Evolutionary conservation across 2,329 filamentous ascomycete species (phyloP).

Genomic region (Elsinoe necatrix): DNA sequence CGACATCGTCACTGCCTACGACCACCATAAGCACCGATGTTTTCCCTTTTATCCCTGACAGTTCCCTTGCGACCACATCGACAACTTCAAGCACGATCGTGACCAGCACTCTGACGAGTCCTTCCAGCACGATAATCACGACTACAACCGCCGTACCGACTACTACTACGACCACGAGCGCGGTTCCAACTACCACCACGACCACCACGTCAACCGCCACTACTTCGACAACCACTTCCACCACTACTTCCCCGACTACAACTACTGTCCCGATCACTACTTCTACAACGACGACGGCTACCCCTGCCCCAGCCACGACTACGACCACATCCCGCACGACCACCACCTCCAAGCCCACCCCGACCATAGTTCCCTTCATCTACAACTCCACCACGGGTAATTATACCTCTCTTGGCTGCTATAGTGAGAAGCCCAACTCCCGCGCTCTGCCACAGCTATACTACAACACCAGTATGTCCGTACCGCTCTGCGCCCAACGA

Average conservation of each 20-base stretch:
- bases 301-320: neutral
- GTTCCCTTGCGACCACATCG: neutral
- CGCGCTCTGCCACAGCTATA: conserved; percentile 15
- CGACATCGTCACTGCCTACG: neutral
- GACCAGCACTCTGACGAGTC: neutral
- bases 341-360: conserved; percentile 7
- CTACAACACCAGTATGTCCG: conserved; percentile 16
- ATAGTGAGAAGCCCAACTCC: conserved; percentile 16
- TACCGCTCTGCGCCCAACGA: conserved; percentile 11
- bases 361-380: conserved; percentile 10
- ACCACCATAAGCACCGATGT: neutral
- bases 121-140: neutral
- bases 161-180: neutral
- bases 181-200: neutral
- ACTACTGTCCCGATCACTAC: neutral
- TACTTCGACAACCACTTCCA: neutral
- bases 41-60: neutral
- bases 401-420: conserved; percentile 18
- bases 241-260: neutral
- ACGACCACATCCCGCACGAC: neutral
- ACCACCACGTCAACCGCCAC: neutral
- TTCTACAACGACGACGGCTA: neutral
- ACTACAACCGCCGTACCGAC: neutral
- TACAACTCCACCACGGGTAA: conserved; percentile 4
- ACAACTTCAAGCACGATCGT: neutral